Base-by-base conservation (phyloP, 495 filamentous ascomycete genomes). In the Pseudevernia furfuracea region DNA sequence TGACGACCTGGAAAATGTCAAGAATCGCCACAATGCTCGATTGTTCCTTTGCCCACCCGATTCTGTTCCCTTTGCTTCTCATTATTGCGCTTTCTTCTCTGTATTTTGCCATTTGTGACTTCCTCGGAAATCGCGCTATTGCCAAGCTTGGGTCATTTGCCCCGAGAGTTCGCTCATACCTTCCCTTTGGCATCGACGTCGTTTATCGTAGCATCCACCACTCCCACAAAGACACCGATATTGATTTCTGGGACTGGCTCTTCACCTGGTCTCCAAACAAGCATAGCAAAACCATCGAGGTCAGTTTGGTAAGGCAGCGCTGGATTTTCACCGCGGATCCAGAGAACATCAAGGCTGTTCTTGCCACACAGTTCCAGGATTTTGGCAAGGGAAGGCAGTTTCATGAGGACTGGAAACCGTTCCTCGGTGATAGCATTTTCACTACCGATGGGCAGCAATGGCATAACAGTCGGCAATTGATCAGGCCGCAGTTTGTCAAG, bases 401-500 rank as follows among this genome's bases (percentile, higher is more conserved):
- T 74, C 87, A 90, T 69, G 63, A 72, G 17, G 83, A 87, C 39
- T 92, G 88, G 87, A 79, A 82, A 61, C 80, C 83, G 36, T 91
- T 93, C 69, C 76, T 93, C 11, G 90, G 89, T 28, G 84, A 91
- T 68, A 84, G 84, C 71, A 92, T 93, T 77, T 93, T 96, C 74
- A 80, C 81, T 23, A 91, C 86, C 3, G 90, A 95, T 70, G 87
- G 87, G 11, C 79, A 84, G 53, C 67, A 80, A 44, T 94, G 91
- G 92, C 87, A 91, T 67, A 75, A 72, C 61, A 88, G 84, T 52
- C 85, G 91, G 44, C 86, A 89, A 66, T 79, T 94, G 17, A 85
- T 96, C 60, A 80, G 90, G 8, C 91, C 92, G 4, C 90, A 92
- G 75, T 97, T 96, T 74, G 82, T 85, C 59, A 85, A 88, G 61